Evolutionary conservation across 2,329 filamentous ascomycete species (phyloP), one percentile per base, ranked within the genome.

Genomic region (Pseudogymnoascus sp.): DNA sequence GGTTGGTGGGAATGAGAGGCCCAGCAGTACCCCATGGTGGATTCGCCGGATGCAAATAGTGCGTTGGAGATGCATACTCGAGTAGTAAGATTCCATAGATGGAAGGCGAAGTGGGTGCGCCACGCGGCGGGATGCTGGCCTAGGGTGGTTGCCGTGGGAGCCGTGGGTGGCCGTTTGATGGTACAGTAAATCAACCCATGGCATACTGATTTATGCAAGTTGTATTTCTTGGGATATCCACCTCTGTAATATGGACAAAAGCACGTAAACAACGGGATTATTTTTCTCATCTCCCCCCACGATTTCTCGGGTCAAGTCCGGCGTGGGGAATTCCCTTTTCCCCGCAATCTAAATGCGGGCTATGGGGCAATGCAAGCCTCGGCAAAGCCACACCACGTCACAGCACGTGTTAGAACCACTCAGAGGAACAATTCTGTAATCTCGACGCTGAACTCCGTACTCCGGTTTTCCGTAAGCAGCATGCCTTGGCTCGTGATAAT

Each of bases 11-110:
- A 33, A 17, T 12, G 12, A 31, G 27, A 55, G 44, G n/a, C 4
- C 27, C n/a, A 17, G 15, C n/a, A 17, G 5, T 17, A 3, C 27
- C 27, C n/a, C 44, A 33, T 51, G 29, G 44, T 7, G 29, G 44
- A 55, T 55, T 55, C 44, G 44, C 29, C 27, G 44, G 27, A 55
- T 55, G 44, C 27, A 51, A 51, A 51, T 51, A 51, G 44, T 31
- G 44, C 8, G 27, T 31, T 31, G 5, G 44, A 51, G 44, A 31
- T 51, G 44, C n/a, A 51, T 31, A 21, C 21, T 21, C 21, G 21
- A 21, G 21, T 21, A 10, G 44, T 31, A 51, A 51, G 44, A 27
- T 51, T 51, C 44, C 27, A 31, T n/a, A 31, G 13, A 51, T 31
- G 44, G 44, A 51, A 51, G 44, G 44, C 27, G n/a, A 8, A 31